phyloP scores from a whole-genome alignment of 176 grass and related monocot species.

The Alloteropsis semialata region DNA sequence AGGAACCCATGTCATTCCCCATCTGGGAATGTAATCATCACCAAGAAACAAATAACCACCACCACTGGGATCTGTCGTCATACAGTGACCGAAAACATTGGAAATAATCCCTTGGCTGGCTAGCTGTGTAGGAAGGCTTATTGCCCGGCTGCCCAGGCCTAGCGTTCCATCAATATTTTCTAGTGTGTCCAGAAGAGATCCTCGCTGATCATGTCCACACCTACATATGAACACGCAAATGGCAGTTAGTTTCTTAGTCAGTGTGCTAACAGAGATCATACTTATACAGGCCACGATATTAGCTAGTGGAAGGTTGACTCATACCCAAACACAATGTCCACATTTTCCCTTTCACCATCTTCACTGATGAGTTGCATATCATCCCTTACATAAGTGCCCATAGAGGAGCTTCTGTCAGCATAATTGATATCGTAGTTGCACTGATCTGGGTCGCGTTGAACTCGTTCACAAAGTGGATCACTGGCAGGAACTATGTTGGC shows the following conservation, averaged over 20 bases:
- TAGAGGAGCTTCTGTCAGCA: slow-evolving; percentile 68
- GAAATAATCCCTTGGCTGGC: slow-evolving; percentile 61
- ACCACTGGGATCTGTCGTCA: slow-evolving; percentile 49
- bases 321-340: slow-evolving; percentile 81
- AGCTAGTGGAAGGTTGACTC: slow-evolving; percentile 5
- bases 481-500: slow-evolving; percentile 43
- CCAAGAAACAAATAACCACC: slow-evolving; percentile 90
- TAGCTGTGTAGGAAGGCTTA: slow-evolving; percentile 80
- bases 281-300: not conserved
- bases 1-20: slow-evolving; percentile 87
- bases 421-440: slow-evolving; percentile 82
- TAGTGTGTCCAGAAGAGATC: slow-evolving; percentile 50
- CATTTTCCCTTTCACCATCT: slow-evolving; percentile 45
- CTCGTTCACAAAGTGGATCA: slow-evolving; percentile 53
- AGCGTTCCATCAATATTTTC: slow-evolving; percentile 74
- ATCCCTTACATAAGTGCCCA: slow-evolving; percentile 66
- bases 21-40: slow-evolving; percentile 67
- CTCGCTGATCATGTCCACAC: slow-evolving; percentile 92
- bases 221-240: slow-evolving; percentile 31
- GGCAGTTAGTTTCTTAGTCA: slow-evolving; percentile 1
- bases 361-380: slow-evolving; percentile 50
- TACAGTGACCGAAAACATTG: slow-evolving; percentile 77
- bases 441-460: slow-evolving; percentile 61
- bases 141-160: slow-evolving; percentile 55
- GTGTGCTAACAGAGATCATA: not conserved